Evolutionary conservation across 2,329 filamentous ascomycete genomes (phyloP).

Genomic region (Penicillium concentricum): DNA sequence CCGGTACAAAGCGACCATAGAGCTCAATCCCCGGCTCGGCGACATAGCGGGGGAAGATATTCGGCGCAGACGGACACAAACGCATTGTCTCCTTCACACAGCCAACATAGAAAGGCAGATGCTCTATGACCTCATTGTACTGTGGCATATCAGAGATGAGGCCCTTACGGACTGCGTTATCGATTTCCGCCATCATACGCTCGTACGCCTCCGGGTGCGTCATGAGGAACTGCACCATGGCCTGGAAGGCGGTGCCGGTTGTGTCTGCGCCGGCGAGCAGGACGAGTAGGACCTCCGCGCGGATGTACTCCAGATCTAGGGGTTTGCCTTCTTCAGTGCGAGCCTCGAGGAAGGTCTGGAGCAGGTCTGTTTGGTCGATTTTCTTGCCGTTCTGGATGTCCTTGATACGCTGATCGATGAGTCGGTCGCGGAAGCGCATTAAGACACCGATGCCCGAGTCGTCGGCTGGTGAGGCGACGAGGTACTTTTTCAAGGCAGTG

Average conservation of each 20-base stretch:
- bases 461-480: constrained; percentile 55
- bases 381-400: constrained; percentile 50
- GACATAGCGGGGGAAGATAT: constrained; percentile 51
- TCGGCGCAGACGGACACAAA: constrained; percentile 52
- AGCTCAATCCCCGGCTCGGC: constrained; percentile 38
- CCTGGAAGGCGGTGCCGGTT: constrained; percentile 53
- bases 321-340: constrained; percentile 48
- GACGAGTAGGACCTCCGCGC: constrained; percentile 54
- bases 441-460: constrained; percentile 55
- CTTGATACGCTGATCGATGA: constrained; percentile 50
- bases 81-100: constrained; percentile 54
- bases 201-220: constrained; percentile 43
- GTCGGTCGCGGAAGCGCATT: constrained; percentile 58
- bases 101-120: constrained; percentile 51
- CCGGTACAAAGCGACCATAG: constrained; percentile 42
- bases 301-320: constrained; percentile 52
- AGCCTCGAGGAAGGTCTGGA: constrained; percentile 53
- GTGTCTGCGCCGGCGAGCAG: constrained; percentile 55
- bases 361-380: constrained; percentile 49
- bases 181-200: constrained; percentile 50
- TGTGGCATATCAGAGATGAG: constrained; percentile 37
- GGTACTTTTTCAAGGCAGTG: constrained; percentile 53
- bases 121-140: constrained; percentile 44
- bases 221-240: constrained; percentile 47
- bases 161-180: constrained; percentile 35